These are phyloP conservation scores for Suhomyces wounanorum DNA, from an alignment of 1,139 yeast genomes.

Conservation along the genomic window DNA sequence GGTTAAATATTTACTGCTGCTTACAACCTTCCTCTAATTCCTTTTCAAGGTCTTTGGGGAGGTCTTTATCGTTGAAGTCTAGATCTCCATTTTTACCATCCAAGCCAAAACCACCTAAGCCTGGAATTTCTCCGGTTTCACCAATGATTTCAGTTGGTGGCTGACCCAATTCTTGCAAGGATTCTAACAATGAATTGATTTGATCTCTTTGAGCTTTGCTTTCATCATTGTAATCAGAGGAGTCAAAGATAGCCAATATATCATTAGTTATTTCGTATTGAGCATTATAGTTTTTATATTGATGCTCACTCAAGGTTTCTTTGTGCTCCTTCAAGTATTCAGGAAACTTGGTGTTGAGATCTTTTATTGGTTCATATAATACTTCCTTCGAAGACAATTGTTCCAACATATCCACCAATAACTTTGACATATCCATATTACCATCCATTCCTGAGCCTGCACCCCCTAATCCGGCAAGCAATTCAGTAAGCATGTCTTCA, in stretches of 20 bases:
- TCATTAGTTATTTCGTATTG: constrained; percentile 58
- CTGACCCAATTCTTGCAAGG: constrained; percentile 79
- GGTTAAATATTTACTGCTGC: constrained; percentile 17
- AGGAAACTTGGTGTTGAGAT: constrained; percentile 70
- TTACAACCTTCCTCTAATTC: constrained; percentile 34
- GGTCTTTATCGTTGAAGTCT: constrained; percentile 45
- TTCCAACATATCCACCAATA: constrained; percentile 76
- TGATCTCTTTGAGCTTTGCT: constrained; percentile 52
- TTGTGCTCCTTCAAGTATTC: constrained; percentile 57
- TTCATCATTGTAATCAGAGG: constrained; percentile 53
- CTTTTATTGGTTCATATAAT: constrained; percentile 85
- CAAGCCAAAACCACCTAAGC: constrained; percentile 41
- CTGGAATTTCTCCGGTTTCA: constrained; percentile 62
- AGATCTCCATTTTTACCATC: constrained; percentile 10
- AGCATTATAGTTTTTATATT: constrained; percentile 50
- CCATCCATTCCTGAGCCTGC: constrained; percentile 36
- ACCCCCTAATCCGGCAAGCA: constrained; percentile 50
- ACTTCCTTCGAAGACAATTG: constrained; percentile 86
- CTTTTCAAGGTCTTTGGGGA: constrained; percentile 53
- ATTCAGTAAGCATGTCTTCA: constrained; percentile 62
- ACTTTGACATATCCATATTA: constrained; percentile 58
- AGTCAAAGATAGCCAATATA: constrained; percentile 60
- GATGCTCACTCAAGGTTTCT: constrained; percentile 45
- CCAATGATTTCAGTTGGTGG: constrained; percentile 84
- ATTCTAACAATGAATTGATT: constrained; percentile 60